These are phyloP conservation scores for Apiospora saccharicola DNA, from an alignment of 2,329 filamentous ascomycete genomes.

Conservation along the genomic window DNA sequence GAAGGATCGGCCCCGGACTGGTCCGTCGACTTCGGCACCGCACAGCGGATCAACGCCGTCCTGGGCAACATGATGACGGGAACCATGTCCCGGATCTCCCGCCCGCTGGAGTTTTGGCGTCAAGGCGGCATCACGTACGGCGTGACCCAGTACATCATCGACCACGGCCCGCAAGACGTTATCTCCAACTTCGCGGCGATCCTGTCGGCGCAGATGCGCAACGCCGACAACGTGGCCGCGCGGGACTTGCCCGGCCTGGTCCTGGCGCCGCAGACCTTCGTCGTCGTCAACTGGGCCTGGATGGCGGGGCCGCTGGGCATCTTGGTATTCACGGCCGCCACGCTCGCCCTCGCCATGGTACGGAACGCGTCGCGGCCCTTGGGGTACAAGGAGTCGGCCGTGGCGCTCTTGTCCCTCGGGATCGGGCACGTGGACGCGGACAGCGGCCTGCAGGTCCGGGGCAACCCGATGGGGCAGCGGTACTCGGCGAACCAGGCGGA, in stretches of 20 bases:
- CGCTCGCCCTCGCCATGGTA: constrained; percentile 32
- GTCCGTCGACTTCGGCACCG: background rate
- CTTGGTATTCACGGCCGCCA: constrained; percentile 31
- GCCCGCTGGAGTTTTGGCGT: background rate
- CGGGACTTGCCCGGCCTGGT: constrained; percentile 34
- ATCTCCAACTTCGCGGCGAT: constrained; percentile 27
- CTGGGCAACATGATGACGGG: background rate
- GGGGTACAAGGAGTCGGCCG: constrained; percentile 11
- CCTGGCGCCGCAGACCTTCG: constrained; percentile 37
- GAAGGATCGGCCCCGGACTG: background rate
- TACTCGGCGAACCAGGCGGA: constrained; percentile 11
- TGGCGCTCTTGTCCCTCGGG: constrained; percentile 20
- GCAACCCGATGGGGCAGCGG: background rate
- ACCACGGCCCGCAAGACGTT: background rate
- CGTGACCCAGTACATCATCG: background rate
- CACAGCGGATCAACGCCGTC: background rate
- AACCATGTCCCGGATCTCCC: background rate
- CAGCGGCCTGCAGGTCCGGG: background rate
- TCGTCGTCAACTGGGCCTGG: constrained; percentile 43
- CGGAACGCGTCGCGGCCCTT: background rate
- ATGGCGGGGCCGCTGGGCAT: constrained; percentile 37
- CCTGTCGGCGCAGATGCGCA: constrained; percentile 30
- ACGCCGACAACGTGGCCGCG: constrained; percentile 26
- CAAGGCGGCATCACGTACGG: background rate
- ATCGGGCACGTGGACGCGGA: background rate